These are phyloP conservation scores for Lagerstroemia speciosa DNA, from an alignment of 345 rosid species.

Conservation along the genomic window DNA sequence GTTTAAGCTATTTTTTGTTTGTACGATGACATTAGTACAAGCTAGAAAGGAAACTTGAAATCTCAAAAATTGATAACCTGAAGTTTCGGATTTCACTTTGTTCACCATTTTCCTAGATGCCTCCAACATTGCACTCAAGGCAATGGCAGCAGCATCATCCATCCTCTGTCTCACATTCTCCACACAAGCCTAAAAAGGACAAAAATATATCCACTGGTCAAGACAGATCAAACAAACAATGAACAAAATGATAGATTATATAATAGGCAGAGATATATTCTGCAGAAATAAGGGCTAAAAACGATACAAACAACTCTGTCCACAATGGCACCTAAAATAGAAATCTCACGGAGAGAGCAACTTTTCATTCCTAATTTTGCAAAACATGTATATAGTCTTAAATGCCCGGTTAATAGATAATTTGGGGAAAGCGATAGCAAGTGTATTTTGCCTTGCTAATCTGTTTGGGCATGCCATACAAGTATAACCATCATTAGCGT, in stretches of 20 bases:
- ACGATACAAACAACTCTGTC: not conserved
- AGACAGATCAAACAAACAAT: not conserved
- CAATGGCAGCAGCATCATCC: constrained; percentile 68
- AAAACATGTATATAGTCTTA: not conserved
- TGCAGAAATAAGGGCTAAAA: not conserved
- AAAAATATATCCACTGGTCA: not conserved
- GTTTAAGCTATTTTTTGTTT: not conserved
- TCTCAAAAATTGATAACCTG: constrained; percentile 36
- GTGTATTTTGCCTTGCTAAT: not conserved
- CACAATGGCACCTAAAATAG: not conserved
- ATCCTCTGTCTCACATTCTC: constrained; percentile 52
- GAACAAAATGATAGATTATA: too few species aligned
- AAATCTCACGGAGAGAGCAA: not conserved
- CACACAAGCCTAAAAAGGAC: constrained; percentile 40
- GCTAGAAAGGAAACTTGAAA: not conserved
- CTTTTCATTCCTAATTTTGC: not conserved
- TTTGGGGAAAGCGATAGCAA: not conserved
- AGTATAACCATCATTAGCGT: not conserved
- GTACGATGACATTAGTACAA: not conserved
- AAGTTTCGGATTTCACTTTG: constrained; percentile 50
- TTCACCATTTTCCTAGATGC: constrained; percentile 63
- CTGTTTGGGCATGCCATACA: not conserved
- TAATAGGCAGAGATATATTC: not conserved
- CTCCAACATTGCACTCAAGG: constrained; percentile 68
- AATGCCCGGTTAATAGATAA: not conserved